These are phyloP conservation scores for Yamadazyma triangularis DNA, from an alignment of 1,139 yeast species.

Conservation along the genomic window DNA sequence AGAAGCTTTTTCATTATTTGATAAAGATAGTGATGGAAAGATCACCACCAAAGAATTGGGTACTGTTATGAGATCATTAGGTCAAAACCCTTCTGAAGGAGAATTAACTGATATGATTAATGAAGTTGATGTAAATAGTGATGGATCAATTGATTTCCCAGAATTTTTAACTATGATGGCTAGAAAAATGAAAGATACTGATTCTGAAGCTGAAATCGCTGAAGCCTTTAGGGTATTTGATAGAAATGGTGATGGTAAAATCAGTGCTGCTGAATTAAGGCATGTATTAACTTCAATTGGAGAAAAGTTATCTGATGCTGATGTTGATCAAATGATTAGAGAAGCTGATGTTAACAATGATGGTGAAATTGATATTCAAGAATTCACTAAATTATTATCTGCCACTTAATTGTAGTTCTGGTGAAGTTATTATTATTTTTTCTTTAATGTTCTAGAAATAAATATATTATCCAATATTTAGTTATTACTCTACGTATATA, in stretches of 20 bases:
- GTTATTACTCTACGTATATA: too few relatives aligned
- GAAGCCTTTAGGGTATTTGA: constrained; percentile 97
- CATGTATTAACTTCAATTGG: constrained; percentile 97
- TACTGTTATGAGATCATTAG: constrained; percentile 96
- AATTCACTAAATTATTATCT: constrained; percentile 76
- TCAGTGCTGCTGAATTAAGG: constrained; percentile 92
- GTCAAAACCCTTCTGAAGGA: constrained; percentile 94
- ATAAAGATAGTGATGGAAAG: constrained; percentile 93
- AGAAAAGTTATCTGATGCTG: constrained; percentile 91
- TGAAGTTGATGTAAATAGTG: constrained; percentile 93
- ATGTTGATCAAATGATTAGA: constrained; percentile 93
- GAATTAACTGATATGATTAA: constrained; percentile 95
- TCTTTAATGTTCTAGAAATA: too few relatives aligned
- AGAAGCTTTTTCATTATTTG: constrained; percentile 95
- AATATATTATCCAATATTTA: too few relatives aligned
- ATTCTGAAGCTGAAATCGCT: constrained; percentile 92
- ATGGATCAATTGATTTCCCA: constrained; percentile 91
- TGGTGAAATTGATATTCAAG: constrained; percentile 94
- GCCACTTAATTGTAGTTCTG: constrained; percentile 31
- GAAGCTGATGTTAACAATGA: constrained; percentile 96
- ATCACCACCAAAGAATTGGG: constrained; percentile 95
- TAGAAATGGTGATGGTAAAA: constrained; percentile 94
- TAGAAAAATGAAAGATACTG: constrained; percentile 93
- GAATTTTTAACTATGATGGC: constrained; percentile 86
- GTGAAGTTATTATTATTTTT: not conserved